Conservation (phyloP, 2,329 filamentous ascomycete species). For the Fusarium pilosicola region DNA sequence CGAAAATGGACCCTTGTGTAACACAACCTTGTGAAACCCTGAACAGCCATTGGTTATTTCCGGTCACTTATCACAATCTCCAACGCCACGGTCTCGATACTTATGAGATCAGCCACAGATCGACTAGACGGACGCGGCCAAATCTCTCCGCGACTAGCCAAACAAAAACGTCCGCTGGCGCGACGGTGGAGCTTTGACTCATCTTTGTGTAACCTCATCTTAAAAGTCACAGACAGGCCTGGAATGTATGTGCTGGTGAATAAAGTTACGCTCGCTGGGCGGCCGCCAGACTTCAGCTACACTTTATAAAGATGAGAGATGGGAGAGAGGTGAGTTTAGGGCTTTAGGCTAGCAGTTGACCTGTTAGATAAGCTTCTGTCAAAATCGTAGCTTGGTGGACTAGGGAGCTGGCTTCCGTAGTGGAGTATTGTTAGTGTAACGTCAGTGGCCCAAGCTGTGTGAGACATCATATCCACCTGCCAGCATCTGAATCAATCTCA, state of each 20-base stretch:
- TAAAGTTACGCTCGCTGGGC: neutral
- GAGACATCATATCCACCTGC: constrained; percentile 3
- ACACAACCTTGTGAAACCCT: neutral
- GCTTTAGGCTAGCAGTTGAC: neutral
- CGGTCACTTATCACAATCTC: neutral
- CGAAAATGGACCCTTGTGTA: neutral
- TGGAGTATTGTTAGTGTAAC: neutral
- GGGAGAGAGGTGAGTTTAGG: neutral
- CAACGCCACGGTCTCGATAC: neutral
- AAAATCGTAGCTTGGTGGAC: neutral
- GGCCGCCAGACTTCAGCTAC: neutral
- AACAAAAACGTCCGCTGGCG: neutral
- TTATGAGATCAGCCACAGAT: neutral
- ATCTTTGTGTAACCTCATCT: constrained; percentile 1
- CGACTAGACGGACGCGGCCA: constrained; percentile 1
- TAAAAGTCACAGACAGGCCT: neutral
- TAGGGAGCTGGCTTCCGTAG: constrained; percentile 1
- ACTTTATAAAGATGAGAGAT: neutral
- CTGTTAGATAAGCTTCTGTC: constrained; percentile 17
- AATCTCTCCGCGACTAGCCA: neutral
- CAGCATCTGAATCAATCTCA: neutral
- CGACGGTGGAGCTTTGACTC: neutral
- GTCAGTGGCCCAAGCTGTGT: neutral
- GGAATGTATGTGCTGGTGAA: constrained; percentile 3
- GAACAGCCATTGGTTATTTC: neutral